Conservation (phyloP, 768 basidiomycete genomes). For the Gelatoporia subvermispora region DNA sequence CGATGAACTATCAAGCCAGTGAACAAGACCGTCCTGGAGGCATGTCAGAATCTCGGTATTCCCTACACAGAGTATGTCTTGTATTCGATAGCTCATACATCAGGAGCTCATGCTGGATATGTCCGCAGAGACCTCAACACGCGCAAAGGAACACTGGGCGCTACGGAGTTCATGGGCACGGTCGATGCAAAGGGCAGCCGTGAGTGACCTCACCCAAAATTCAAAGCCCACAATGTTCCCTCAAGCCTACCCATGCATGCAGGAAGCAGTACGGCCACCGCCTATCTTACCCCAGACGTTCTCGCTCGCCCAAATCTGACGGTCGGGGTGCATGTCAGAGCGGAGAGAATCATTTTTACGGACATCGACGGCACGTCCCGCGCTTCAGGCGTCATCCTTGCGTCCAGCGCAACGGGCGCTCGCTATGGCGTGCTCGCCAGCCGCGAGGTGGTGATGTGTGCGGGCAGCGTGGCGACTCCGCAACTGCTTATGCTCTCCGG, state of each 20-base stretch:
- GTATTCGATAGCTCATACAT: not conserved
- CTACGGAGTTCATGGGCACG: constrained; percentile 5
- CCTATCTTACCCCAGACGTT: constrained; percentile 19
- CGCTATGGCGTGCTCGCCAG: constrained; percentile 8
- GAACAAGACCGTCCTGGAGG: not conserved
- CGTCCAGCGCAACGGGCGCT: not conserved
- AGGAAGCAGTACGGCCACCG: constrained; percentile 24
- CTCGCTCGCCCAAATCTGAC: constrained; percentile 21
- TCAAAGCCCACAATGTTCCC: not conserved
- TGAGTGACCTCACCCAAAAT: not conserved
- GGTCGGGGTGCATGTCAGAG: constrained; percentile 11
- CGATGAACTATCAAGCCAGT: constrained; percentile 4
- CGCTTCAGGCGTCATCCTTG: constrained; percentile 11
- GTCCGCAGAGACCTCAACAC: constrained; percentile 15
- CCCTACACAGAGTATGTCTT: not conserved
- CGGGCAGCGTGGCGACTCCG: constrained; percentile 11
- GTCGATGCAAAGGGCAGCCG: constrained; percentile 15
- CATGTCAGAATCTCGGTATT: constrained; percentile 1
- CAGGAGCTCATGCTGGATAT: too few relatives aligned
- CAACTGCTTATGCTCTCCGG: constrained; percentile 24
- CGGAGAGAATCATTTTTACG: constrained; percentile 17
- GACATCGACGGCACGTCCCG: not conserved
- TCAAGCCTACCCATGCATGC: not conserved
- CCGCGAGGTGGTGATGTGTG: constrained; percentile 15
- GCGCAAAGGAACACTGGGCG: constrained; percentile 11